Percentiles rank a stretch among this genome's conserved stretches.
phyloP scores from a whole-genome alignment of 2,329 filamentous ascomycete genomes.

The Geosmithia morbida region DNA sequence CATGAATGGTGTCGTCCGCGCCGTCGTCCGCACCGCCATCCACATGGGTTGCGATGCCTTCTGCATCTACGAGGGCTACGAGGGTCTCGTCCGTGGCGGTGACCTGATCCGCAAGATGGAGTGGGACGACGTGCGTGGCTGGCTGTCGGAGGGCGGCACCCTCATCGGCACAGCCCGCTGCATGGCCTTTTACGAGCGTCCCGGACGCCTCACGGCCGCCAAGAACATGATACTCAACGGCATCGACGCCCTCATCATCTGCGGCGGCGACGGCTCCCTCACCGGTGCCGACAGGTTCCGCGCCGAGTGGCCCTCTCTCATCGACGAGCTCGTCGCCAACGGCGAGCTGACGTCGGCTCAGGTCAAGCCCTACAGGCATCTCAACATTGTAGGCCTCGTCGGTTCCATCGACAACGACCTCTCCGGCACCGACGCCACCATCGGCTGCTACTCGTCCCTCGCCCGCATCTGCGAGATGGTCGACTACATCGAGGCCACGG shows the following conservation, averaged over 20 bases:
- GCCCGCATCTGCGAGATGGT: constrained; percentile 89
- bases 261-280: constrained; percentile 89
- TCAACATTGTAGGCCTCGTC: constrained; percentile 94
- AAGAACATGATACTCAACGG: constrained; percentile 90
- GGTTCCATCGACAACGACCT: constrained; percentile 98
- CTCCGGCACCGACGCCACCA: constrained; percentile 91
- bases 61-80: constrained; percentile 86
- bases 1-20: constrained; percentile 85
- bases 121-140: constrained; percentile 92
- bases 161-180: constrained; percentile 91
- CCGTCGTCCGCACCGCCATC: constrained; percentile 83
- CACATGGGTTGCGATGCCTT: constrained; percentile 69
- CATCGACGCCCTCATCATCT: constrained; percentile 93
- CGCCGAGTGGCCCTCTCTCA: constrained; percentile 75
- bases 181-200: constrained; percentile 80
- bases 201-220: constrained; percentile 69
- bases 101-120: constrained; percentile 75
- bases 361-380: constrained; percentile 60
- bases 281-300: constrained; percentile 93
- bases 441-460: constrained; percentile 90
- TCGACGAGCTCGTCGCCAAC: constrained; percentile 68
- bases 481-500: constrained; percentile 93
- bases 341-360: constrained; percentile 59
- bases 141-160: constrained; percentile 85
- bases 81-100: constrained; percentile 81